Base-by-base conservation (phyloP, 495 filamentous ascomycete species). In the Entonaema liquescens region DNA sequence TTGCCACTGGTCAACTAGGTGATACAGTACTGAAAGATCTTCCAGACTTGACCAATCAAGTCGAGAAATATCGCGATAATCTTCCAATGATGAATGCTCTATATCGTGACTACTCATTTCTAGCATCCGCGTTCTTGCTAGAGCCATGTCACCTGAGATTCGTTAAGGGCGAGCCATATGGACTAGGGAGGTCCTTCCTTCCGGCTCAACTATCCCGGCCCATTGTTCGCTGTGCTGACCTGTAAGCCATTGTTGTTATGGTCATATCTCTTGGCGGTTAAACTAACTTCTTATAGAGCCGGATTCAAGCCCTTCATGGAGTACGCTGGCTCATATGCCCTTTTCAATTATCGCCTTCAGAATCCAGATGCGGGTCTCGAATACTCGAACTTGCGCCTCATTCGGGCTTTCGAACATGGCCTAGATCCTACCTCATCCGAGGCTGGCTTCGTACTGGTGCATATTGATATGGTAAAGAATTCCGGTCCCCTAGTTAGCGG, bases 261-360 rank as follows among this genome's bases (percentile, higher is more conserved):
- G 47, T 50, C 13, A 59, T 29, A 2, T 13, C 19, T 12, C 23
- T 17, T 29, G 4, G 57, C 60, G 15, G 62, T 53, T 67, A 40
- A 70, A 59, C 62, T 62, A 23, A 65, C 21, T 31, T 40, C 42
- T 33, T 7, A 53, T 63, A 89, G 86, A 23, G 84, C 84, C 65
- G 88, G 86, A 19, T 92, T 92, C 80, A 91, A 91, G 76, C 92
- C 94, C 6, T 97, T 96, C 84, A 95, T 97, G 93, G 93, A 95
- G 72, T 97, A 97, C 79, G 94, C 94, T 12, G 94, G 93, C 23
- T 91, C 91, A 2, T 97, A 97, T 79, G 91, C 92, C 49, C 88
- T 97, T 52, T 97, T 90, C 87, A 97, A 97, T 83, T 97, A 95
- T 78, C 86, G 86, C 23, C 84, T 95, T 13, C 80, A 84, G 26